Base-by-base conservation (phyloP, 2,329 filamentous ascomycete genomes). In the Neophaeococcomyces mojaviensis region DNA sequence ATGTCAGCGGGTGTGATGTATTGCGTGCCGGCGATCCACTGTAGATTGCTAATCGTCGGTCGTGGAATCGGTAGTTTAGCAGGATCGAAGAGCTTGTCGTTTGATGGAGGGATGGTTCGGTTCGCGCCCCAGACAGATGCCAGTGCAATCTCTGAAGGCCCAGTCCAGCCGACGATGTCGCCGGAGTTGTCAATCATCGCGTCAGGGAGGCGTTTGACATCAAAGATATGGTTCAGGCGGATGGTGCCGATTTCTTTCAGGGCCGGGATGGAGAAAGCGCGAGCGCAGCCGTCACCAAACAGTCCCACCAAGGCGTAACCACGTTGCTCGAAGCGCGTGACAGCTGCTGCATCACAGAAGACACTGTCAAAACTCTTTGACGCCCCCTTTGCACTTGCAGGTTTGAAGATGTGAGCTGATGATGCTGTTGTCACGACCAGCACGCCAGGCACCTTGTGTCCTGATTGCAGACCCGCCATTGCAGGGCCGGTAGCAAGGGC, bases 21-120 rank as follows among this genome's bases (percentile, higher is more conserved):
- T 64, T 96, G 90, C 1, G 90, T 97, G 3, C 92, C 92, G 0
- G 88, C 85, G 43, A 98, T 88, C 92, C 92, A 98, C 66, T 97
- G 88, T 31, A 98, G 67, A 58, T 94, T 95, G 16, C 86, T 94
- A 49, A 98, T 98, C 0, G 88, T 95, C 1, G 92, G 92, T 2
- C 92, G 80, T 10, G 87, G 76, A 2, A 89, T 90, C 18, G 85
- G 76, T 13, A 77, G 61, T 1, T 86, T 76, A 48, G 85, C 74
- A 0, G 86, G 81, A 61, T 97, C 95, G 64, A 86, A 79, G 2
- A 98, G 72, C 6, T 73, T 79, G 61, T 96, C 89, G n/a, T 78
- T 68, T 13, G 70, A 72, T 43, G 74, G 79, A 49, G 76, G 78
- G 50, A 86, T 68, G 22, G 71, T 66, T 50, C 81, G 72, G 3